Evolutionary conservation across 2,329 filamentous ascomycete genomes (phyloP), one percentile per base, ranked within the genome.

Genomic region (Penicillium sclerotiorum): DNA sequence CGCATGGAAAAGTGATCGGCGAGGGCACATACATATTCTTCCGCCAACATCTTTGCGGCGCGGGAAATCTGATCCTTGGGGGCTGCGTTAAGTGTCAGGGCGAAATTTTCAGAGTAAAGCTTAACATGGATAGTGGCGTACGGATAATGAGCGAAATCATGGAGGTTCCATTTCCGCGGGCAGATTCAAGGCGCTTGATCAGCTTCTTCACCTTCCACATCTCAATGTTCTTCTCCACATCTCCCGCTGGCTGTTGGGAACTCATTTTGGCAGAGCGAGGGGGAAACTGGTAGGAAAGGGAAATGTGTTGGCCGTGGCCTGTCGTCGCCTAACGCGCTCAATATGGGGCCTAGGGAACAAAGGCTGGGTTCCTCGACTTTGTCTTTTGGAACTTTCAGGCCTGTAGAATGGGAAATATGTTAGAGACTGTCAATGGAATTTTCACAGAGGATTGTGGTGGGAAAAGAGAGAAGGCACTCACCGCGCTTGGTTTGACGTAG

Each of bases 131-230:
- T 7, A 79, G 15, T n/a, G 35, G 35, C 89, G 69, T 80, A 95
- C 90, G 94, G 70, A 99, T 97, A 67, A 99, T 96, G 76, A 99
- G 84, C 59, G 93, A 97, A 77, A 99, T 99, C 94, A 99, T 99
- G 80, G 88, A 93, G 59, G 94, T 99, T 79, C 94, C 94, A 84
- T 99, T 99, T 73, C 94, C 94, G 73, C 95, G 85, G 64, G 95
- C 95, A 57, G 90, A 89, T 77, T 97, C 94, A 66, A 99, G 90
- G 67, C 94, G 89, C 80, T 97, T 99, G 79, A 99, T 96, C 71
- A 99, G 81, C 82, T 99, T 99, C 84, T 99, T 99, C 71, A 99
- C 92, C 87, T 99, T 96, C 78, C 78, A 80, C 67, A 88, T 88
- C 76, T 88, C 85, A 61, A 88, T 87, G 77, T 97, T 99, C 85